Evolutionary conservation across 257 asterid genomes (phyloP).

Genomic region (Coffea eugenioides): DNA sequence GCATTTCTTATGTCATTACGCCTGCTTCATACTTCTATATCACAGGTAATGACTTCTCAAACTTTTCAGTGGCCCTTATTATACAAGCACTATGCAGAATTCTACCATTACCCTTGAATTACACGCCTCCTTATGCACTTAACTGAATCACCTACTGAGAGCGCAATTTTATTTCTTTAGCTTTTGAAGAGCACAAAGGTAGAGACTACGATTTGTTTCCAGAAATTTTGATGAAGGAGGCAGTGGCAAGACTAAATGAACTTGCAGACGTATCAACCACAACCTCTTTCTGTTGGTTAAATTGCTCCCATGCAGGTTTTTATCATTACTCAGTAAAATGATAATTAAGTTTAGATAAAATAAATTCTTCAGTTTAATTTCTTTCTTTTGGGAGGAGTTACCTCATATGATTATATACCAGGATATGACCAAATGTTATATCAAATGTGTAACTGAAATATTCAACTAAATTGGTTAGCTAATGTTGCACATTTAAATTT

Average conservation of each 20-base stretch:
- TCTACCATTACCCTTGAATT: not conserved
- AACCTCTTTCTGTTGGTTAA: conserved; percentile 16
- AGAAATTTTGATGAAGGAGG: conserved; percentile 70
- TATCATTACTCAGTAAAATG: not conserved
- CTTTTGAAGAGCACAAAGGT: conserved; percentile 41
- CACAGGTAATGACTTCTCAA: too few relatives aligned
- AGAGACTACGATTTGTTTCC: conserved; percentile 36
- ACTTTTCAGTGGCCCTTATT: too few relatives aligned
- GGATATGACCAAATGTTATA: too few relatives aligned
- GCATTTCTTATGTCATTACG: too few relatives aligned
- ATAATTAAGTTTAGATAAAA: not conserved
- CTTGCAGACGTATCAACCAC: conserved; percentile 68
- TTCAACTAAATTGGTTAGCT: too few relatives aligned
- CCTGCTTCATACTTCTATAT: too few relatives aligned
- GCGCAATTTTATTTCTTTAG: conserved; percentile 17
- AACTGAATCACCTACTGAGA: not conserved
- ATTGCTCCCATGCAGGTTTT: not conserved
- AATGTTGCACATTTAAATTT: too few relatives aligned
- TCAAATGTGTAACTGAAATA: too few relatives aligned
- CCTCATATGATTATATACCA: not conserved
- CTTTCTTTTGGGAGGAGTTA: not conserved
- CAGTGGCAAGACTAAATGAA: conserved; percentile 68
- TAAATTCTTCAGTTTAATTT: not conserved
- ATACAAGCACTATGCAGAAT: too few relatives aligned
- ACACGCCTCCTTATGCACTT: not conserved